These are phyloP conservation scores for Drosera capensis DNA, from an alignment of 148 eudicot genomes.

Conservation along the genomic window DNA sequence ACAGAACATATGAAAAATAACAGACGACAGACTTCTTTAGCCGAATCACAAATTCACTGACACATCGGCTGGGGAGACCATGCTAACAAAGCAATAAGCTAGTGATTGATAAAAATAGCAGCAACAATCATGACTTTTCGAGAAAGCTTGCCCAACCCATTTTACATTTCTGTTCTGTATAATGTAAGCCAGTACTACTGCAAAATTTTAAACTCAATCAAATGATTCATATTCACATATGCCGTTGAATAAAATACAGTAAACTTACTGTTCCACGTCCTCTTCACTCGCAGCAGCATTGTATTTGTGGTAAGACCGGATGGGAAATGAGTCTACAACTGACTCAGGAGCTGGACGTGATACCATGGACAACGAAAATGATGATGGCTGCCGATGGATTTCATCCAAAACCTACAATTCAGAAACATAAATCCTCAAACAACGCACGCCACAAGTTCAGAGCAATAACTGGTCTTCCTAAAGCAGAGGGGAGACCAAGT, in stretches of 20 bases:
- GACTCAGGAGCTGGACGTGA: slow-evolving; percentile 71
- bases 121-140: too few relatives aligned
- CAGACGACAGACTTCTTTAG: too few relatives aligned
- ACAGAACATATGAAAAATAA: too few relatives aligned
- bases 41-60: too few relatives aligned
- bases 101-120: too few relatives aligned
- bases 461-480: not conserved
- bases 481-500: too few relatives aligned
- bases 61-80: too few relatives aligned
- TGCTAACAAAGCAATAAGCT: too few relatives aligned
- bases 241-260: not conserved
- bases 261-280: slow-evolving; percentile 50
- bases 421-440: not conserved
- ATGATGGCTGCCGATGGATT: slow-evolving; percentile 61
- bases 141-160: too few relatives aligned
- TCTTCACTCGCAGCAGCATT: slow-evolving; percentile 26
- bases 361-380: slow-evolving; percentile 34
- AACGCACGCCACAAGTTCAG: not conserved
- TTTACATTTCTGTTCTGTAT: too few relatives aligned
- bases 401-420: slow-evolving; percentile 65
- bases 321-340: slow-evolving; percentile 60
- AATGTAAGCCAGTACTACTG: too few relatives aligned
- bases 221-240: not conserved
- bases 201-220: too few relatives aligned
- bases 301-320: slow-evolving; percentile 29